phyloP scores from a whole-genome alignment of 1,139 yeast genomes.

The Candida sp. region DNA sequence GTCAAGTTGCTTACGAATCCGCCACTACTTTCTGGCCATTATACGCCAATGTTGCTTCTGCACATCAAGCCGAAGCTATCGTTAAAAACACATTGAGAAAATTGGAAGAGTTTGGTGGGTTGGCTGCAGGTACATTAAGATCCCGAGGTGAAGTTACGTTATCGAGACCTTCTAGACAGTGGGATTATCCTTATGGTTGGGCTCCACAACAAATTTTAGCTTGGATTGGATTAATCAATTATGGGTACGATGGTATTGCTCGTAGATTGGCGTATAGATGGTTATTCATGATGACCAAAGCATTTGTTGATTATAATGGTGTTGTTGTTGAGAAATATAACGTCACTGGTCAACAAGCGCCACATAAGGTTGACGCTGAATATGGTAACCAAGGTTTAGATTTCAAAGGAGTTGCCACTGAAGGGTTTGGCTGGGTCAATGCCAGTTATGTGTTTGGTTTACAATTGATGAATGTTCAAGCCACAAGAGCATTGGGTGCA shows the following conservation, averaged over 20 bases:
- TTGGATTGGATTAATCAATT: slow-evolving; percentile 81
- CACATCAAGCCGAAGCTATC: slow-evolving; percentile 68
- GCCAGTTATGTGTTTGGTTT: slow-evolving; percentile 80
- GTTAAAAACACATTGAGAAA: slow-evolving; percentile 60
- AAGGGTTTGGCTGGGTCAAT: slow-evolving; percentile 98
- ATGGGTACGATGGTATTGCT: slow-evolving; percentile 67
- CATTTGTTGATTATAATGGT: slow-evolving; percentile 93
- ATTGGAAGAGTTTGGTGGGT: slow-evolving; percentile 86
- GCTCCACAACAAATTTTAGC: slow-evolving; percentile 97
- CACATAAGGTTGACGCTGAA: slow-evolving; percentile 93
- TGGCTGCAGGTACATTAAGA: slow-evolving; percentile 78
- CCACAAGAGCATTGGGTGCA: slow-evolving; percentile 76
- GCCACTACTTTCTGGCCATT: slow-evolving; percentile 94
- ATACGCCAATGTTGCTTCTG: slow-evolving; percentile 76
- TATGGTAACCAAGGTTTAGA: slow-evolving; percentile 96
- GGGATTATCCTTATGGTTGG: slow-evolving; percentile 99
- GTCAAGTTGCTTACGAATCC: slow-evolving; percentile 70
- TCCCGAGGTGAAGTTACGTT: slow-evolving; percentile 74
- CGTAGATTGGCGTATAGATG: slow-evolving; percentile 80
- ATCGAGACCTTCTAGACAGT: slow-evolving; percentile 82
- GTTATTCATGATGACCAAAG: slow-evolving; percentile 86
- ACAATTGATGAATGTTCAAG: slow-evolving; percentile 63
- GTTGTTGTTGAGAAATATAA: slow-evolving; percentile 93
- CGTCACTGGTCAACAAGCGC: slow-evolving; percentile 78
- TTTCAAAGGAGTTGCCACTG: slow-evolving; percentile 91